Evolutionary conservation across 1,284 basidiomycete genomes (phyloP).

Genomic region (Trametes versicolor): DNA sequence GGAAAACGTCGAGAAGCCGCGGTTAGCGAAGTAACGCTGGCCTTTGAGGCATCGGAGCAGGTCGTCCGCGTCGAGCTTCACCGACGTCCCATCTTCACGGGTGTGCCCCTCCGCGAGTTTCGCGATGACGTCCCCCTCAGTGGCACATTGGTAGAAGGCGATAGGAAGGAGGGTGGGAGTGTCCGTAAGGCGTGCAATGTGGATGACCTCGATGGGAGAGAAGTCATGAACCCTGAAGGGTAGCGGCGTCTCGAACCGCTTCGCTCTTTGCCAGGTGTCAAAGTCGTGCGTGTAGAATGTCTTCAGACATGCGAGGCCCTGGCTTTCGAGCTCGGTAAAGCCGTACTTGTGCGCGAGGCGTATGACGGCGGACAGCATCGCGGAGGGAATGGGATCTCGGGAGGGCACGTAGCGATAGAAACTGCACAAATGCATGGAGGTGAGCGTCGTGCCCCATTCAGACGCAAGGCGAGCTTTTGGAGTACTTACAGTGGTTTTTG

Average conservation of each 20-base stretch:
- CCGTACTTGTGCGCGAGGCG: slow-evolving; percentile 1
- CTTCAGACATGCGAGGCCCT: neutral
- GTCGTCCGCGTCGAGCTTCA: neutral
- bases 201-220: slow-evolving; percentile 6
- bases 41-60: neutral
- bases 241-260: neutral
- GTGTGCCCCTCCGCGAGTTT: neutral
- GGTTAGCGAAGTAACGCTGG: neutral
- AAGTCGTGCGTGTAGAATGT: neutral
- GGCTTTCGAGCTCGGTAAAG: neutral
- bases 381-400: neutral
- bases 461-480: too few species aligned
- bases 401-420: neutral
- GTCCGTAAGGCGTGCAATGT: slow-evolving; percentile 6
- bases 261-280: neutral
- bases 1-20: neutral
- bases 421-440: neutral
- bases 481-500: neutral
- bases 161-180: neutral
- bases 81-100: neutral
- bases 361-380: slow-evolving; percentile 1
- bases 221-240: neutral
- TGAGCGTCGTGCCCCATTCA: neutral
- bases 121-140: neutral
- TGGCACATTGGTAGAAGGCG: slow-evolving; percentile 3